Conservation (phyloP, 2,329 filamentous ascomycete genomes). For the Fusarium xyrophilum region DNA sequence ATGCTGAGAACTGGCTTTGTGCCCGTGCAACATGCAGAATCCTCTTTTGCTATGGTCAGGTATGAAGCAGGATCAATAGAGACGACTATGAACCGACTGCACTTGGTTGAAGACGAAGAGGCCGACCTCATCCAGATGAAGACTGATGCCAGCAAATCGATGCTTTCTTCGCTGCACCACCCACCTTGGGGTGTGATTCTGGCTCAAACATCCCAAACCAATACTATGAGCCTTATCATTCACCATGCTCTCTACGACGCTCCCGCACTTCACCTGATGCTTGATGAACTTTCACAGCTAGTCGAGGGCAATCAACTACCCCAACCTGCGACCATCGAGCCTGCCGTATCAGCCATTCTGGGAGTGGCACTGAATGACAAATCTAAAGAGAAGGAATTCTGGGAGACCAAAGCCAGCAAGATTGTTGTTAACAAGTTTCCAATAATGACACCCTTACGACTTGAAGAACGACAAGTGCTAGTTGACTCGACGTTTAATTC, state of each 20-base stretch:
- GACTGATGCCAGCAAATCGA: constrained; percentile 38
- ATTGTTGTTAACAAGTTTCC: constrained; percentile 76
- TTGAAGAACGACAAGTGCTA: constrained; percentile 45
- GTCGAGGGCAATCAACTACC: constrained; percentile 34
- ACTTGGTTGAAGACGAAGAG: neutral
- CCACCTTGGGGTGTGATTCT: constrained; percentile 71
- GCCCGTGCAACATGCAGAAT: constrained; percentile 63
- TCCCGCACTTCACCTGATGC: constrained; percentile 69
- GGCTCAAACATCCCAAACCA: constrained; percentile 38
- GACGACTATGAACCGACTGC: constrained; percentile 20
- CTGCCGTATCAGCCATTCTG: constrained; percentile 53
- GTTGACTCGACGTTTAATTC: constrained; percentile 47
- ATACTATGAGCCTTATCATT: constrained; percentile 57
- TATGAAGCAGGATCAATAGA: constrained; percentile 47
- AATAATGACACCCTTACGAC: constrained; percentile 69
- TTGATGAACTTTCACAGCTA: constrained; percentile 61
- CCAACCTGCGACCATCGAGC: constrained; percentile 41
- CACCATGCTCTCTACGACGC: constrained; percentile 91
- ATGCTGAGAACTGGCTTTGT: constrained; percentile 81
- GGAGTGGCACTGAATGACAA: constrained; percentile 41
- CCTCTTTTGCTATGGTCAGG: constrained; percentile 78
- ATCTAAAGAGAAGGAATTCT: constrained; percentile 61
- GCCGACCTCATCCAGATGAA: constrained; percentile 51
- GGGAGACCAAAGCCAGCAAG: constrained; percentile 62
- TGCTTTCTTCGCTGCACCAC: constrained; percentile 55